A percentile compares a stretch with the other conserved stretches of the same genome.
Conservation (phyloP, 805 yeast species). For the Saitoella complicata region DNA sequence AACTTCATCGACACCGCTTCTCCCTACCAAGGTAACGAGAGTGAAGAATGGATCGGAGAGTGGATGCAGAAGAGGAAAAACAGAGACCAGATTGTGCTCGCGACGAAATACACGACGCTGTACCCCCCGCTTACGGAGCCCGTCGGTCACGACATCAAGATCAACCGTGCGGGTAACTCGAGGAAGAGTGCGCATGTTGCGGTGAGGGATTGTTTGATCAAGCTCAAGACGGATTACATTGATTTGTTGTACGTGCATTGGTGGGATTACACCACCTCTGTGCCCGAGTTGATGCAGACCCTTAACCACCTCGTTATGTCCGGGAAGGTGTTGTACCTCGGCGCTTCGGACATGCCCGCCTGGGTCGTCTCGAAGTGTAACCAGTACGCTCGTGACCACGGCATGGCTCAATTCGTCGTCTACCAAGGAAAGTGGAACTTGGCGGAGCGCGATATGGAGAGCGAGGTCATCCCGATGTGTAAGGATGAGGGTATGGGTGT, state of each 20-base stretch:
- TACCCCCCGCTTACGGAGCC: neutral
- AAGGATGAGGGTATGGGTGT: slow-evolving; percentile 16
- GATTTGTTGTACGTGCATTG: slow-evolving; percentile 15
- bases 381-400: slow-evolving; percentile 13
- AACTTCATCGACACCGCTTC: slow-evolving; percentile 17
- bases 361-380: slow-evolving; percentile 12
- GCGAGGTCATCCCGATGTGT: slow-evolving; percentile 17
- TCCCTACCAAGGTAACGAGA: slow-evolving; percentile 13
- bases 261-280: slow-evolving; percentile 16
- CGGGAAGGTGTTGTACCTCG: slow-evolving; percentile 16
- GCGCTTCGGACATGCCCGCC: slow-evolving; percentile 16
- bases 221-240: slow-evolving; percentile 15
- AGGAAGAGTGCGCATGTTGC: neutral
- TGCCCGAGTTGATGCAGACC: slow-evolving; percentile 14
- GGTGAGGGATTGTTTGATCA: slow-evolving; percentile 1
- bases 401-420: slow-evolving; percentile 14
- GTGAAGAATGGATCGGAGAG: slow-evolving; percentile 17
- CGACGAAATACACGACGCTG: slow-evolving; percentile 21
- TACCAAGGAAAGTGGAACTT: slow-evolving; percentile 17
- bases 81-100: slow-evolving; percentile 15
- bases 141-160: slow-evolving; percentile 1
- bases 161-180: slow-evolving; percentile 2
- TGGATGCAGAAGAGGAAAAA: slow-evolving; percentile 14
- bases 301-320: slow-evolving; percentile 5
- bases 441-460: slow-evolving; percentile 13